These are phyloP conservation scores for Aciculosporium take DNA, from an alignment of 2,329 filamentous ascomycete genomes.

Conservation along the genomic window DNA sequence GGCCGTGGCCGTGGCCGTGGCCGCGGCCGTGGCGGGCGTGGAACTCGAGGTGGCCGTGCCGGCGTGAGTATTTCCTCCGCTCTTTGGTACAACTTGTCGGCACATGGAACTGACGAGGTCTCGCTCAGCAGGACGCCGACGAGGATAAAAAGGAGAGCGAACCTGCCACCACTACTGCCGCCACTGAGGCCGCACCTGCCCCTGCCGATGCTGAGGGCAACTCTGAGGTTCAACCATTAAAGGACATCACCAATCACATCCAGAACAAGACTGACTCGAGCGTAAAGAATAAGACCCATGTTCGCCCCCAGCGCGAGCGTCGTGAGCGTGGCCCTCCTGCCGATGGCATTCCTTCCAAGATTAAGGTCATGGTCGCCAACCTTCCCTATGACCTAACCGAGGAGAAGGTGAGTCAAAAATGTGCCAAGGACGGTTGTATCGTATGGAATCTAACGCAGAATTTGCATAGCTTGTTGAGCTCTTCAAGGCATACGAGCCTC, in stretches of 20 bases:
- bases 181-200: conserved; percentile 32
- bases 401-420: conserved; percentile 59
- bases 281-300: conserved; percentile 43
- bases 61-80: conserved; percentile 15
- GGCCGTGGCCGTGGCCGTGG: conserved; percentile 55
- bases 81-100: conserved; percentile 19
- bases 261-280: conserved; percentile 42
- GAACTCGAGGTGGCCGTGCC: conserved; percentile 42
- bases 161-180: conserved; percentile 19
- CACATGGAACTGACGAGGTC: conserved; percentile 15
- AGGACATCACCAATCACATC: conserved; percentile 45
- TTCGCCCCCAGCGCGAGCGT: conserved; percentile 44
- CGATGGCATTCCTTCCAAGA: conserved; percentile 96
- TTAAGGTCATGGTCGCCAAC: conserved; percentile 99
- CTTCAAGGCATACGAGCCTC: conserved; percentile 81
- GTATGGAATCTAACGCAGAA: not conserved
- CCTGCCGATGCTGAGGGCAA: conserved; percentile 30
- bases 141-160: conserved; percentile 35
- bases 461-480: conserved; percentile 80
- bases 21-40: conserved; percentile 53
- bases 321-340: conserved; percentile 87
- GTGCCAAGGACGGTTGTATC: not conserved
- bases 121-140: conserved; percentile 15
- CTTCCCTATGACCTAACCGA: conserved; percentile 95
- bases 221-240: conserved; percentile 42